These are phyloP conservation scores for Leccinum variicolor DNA, from an alignment of 768 basidiomycete species.

Conservation along the genomic window DNA sequence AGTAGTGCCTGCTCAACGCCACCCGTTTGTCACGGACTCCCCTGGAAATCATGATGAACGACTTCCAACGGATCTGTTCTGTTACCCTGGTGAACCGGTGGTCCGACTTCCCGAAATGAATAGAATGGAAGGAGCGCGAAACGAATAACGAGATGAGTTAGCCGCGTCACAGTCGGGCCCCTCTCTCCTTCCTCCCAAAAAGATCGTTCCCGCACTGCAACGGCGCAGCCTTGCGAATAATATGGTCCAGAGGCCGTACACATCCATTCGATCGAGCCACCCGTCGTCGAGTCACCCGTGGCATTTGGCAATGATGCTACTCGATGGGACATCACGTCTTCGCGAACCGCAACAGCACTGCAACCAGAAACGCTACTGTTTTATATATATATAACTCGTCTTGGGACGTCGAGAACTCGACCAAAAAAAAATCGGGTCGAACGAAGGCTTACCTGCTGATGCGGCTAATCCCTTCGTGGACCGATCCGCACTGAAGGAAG, in stretches of 20 bases:
- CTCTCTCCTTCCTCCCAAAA: neutral
- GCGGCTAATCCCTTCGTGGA: neutral
- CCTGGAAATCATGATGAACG: neutral
- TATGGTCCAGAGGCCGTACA: neutral
- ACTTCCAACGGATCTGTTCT: neutral
- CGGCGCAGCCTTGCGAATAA: neutral
- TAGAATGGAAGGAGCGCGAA: neutral
- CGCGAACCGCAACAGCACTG: neutral
- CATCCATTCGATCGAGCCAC: neutral
- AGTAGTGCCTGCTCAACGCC: neutral
- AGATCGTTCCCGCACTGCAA: neutral
- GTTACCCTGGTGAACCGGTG: neutral
- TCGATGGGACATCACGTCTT: neutral
- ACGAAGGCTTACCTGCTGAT: neutral
- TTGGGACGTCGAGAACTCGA: neutral
- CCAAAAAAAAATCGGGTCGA: neutral
- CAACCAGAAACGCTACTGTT: neutral
- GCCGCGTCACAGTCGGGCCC: neutral
- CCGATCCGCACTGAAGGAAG: neutral
- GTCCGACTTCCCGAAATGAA: neutral
- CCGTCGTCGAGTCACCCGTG: neutral
- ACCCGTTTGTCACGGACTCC: neutral
- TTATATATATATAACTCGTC: too few relatives aligned
- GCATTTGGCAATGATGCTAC: neutral
- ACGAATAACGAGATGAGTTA: neutral